These are phyloP conservation scores for Apocynum venetum DNA, from an alignment of 257 asterid genomes.

Conservation along the genomic window DNA sequence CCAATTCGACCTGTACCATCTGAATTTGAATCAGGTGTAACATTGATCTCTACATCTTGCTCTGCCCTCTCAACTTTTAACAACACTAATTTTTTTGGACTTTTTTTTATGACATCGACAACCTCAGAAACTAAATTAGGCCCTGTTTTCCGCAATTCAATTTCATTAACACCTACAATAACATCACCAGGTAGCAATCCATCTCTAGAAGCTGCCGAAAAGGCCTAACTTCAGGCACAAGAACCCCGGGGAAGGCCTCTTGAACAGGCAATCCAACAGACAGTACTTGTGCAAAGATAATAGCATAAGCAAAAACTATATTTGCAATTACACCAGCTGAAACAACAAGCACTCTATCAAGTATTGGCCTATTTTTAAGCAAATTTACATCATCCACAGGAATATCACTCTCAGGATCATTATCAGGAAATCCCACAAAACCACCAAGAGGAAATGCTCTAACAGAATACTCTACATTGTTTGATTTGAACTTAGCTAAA, in stretches of 20 bases:
- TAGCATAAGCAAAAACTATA: constrained; percentile 66
- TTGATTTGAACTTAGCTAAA: constrained; percentile 73
- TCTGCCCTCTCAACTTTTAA: constrained; percentile 61
- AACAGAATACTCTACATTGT: constrained; percentile 85
- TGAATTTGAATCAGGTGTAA: constrained; percentile 67
- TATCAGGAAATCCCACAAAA: constrained; percentile 95
- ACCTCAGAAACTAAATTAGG: constrained; percentile 79
- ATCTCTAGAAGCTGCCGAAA: constrained; percentile 79
- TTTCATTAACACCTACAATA: constrained; percentile 64
- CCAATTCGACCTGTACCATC: constrained; percentile 94
- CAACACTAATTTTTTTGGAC: constrained; percentile 51
- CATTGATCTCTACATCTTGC: constrained; percentile 42
- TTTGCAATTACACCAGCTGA: constrained; percentile 98
- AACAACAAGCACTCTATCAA: constrained; percentile 80
- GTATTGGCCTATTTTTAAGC: constrained; percentile 76
- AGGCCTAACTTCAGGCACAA: constrained; percentile 91
- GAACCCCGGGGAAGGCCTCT: constrained; percentile 94
- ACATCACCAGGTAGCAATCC: constrained; percentile 89
- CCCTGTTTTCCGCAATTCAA: constrained; percentile 46
- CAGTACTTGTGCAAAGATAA: constrained; percentile 67
- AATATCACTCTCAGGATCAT: constrained; percentile 92
- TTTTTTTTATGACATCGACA: constrained; percentile 64
- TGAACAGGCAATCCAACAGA: constrained; percentile 96
- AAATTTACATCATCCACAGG: constrained; percentile 82
- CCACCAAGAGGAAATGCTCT: constrained; percentile 98